Percentiles rank a stretch among this genome's conserved stretches.
Conservation (phyloP, 106 monocot species). For the Dendrobium officinale region DNA sequence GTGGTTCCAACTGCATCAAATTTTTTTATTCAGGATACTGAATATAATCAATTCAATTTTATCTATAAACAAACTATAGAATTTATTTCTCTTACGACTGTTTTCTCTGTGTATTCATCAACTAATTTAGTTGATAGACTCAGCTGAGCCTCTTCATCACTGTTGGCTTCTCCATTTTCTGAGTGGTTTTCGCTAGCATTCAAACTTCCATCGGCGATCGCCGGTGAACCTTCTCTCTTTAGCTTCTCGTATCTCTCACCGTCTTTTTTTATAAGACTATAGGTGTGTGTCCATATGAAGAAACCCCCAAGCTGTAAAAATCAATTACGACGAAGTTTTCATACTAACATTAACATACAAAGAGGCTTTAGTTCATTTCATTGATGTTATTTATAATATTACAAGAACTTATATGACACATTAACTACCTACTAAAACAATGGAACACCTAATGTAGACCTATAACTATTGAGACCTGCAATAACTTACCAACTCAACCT, state of each 20-base stretch:
- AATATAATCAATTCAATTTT: background rate
- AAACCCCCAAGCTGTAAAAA: slow-evolving; percentile 63
- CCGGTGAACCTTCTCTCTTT: background rate
- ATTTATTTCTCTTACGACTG: background rate
- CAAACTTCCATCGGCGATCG: background rate
- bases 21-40: background rate
- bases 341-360: background rate
- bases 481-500: too few relatives aligned
- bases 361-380: too few relatives aligned
- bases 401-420: too few relatives aligned
- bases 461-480: too few relatives aligned
- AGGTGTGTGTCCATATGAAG: slow-evolving; percentile 72
- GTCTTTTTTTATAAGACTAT: slow-evolving; percentile 42
- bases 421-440: too few relatives aligned
- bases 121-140: slow-evolving; percentile 5
- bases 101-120: background rate
- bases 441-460: too few relatives aligned
- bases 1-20: slow-evolving; percentile 6
- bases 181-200: background rate
- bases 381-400: too few relatives aligned
- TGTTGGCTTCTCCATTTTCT: background rate
- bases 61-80: background rate
- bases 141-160: background rate
- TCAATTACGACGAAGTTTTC: background rate
- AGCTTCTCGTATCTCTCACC: background rate